phyloP scores from a whole-genome alignment of 345 rosid genomes.

The Erucastrum elatum region DNA sequence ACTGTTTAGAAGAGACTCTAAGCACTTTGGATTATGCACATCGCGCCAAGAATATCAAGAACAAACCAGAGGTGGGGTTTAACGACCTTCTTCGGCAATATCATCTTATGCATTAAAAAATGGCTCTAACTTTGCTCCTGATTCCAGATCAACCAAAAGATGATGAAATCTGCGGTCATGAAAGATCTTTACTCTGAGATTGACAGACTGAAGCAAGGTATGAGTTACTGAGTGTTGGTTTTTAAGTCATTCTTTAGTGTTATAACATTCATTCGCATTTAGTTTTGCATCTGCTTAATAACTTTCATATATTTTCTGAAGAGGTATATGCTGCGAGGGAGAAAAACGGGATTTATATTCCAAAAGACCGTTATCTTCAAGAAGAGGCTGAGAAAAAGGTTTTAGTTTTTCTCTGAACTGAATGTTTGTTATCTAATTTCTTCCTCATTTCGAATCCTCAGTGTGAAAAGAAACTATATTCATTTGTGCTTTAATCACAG shows the following conservation, averaged over 20 bases:
- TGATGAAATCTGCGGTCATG: slow-evolving; percentile 98
- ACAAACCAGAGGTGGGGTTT: slow-evolving; percentile 85
- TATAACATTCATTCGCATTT: not conserved
- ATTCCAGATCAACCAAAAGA: slow-evolving; percentile 93
- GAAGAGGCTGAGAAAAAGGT: slow-evolving; percentile 48
- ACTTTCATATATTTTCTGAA: not conserved
- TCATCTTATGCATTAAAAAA: slow-evolving; percentile 6
- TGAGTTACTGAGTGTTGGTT: not conserved
- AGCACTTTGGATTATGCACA: slow-evolving; percentile 98
- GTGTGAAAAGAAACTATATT: slow-evolving; percentile 6
- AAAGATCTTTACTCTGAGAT: slow-evolving; percentile 97
- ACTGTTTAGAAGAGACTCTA: slow-evolving; percentile 95
- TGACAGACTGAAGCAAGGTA: slow-evolving; percentile 97
- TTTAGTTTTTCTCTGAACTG: slow-evolving; percentile 10
- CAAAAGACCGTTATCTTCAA: slow-evolving; percentile 42
- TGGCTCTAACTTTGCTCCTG: slow-evolving; percentile 2
- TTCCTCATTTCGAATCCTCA: slow-evolving; percentile 7
- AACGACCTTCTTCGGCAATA: slow-evolving; percentile 11
- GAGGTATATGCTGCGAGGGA: slow-evolving; percentile 46
- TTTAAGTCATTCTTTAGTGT: not conserved
- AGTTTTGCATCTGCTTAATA: not conserved
- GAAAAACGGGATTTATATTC: slow-evolving; percentile 43
- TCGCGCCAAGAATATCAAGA: slow-evolving; percentile 98
- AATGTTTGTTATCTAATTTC: not conserved
- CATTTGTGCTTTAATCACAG: slow-evolving; percentile 39